Evolutionary conservation across 2,329 filamentous ascomycete genomes (phyloP), one percentile per base, ranked within the genome.

Genomic region (Amauroascus verrucosus): DNA sequence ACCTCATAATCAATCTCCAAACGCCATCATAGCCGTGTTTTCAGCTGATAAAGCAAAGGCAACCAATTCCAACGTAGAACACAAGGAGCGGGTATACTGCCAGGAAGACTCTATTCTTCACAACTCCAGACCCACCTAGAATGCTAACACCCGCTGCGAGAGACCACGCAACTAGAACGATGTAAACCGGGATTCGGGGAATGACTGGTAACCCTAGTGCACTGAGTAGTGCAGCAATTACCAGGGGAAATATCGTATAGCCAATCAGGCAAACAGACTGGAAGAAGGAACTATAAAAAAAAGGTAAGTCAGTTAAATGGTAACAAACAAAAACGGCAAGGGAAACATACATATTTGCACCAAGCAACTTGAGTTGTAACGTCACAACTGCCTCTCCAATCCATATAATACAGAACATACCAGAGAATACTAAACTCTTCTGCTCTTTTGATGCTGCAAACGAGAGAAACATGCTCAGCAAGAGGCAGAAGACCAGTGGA

Each of bases 241-340:
- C 93, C 51, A 98, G 81, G 1, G 93, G 93, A 73, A 98, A 98
- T 53, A 98, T 81, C 1, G 93, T 98, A 71, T 98, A 98, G 44
- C 93, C 93, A 67, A 98, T 98, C 63, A 98, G 94, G 70, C 90
- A 97, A 61, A 98, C 81, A 54, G 89, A 95, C 71, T 98, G 93
- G 65, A 95, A 93, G 70, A 98, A 98, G 16, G 93, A 96, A 64
- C 91, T 97, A 48, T 16, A 18, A 33, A n/a, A 33, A 26, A 6
- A 22, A 41, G 26, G 26, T 30, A 5, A 30, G 20, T 22, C n/a
- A 22, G 51, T 54, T 32, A 55, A 52, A 53, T 3, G 45, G 22
- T 24, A 20, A 35, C 44, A 18, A 37, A 38, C 16, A 13, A 18
- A 43, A 32, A 41, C 35, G 32, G 22, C 35, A 16, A 16, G 44